Evolutionary conservation across 2,329 filamentous ascomycete genomes (phyloP).

Genomic region (Fusarium longipes): DNA sequence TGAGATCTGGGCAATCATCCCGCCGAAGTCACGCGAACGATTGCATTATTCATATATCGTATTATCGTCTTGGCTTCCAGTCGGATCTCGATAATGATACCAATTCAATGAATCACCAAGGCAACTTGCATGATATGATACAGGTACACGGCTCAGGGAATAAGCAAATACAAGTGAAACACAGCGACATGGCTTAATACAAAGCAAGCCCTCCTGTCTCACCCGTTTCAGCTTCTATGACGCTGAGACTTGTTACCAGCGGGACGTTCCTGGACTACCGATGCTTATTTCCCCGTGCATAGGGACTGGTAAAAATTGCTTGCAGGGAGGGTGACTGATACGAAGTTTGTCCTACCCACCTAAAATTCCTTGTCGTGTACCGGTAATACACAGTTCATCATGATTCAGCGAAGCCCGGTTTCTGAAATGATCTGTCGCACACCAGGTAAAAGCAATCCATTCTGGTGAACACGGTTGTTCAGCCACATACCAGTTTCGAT

Average conservation of each 20-base stretch:
- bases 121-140: constrained; percentile 1
- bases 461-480: neutral
- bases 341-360: constrained; percentile 5
- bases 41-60: neutral
- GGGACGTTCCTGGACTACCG: constrained; percentile 2
- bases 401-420: constrained; percentile 14
- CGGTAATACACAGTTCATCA: constrained; percentile 1
- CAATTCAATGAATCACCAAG: constrained; percentile 9
- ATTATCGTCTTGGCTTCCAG: neutral
- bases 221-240: constrained; percentile 19
- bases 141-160: constrained; percentile 1
- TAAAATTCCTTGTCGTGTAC: neutral
- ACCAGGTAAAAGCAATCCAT: constrained; percentile 9
- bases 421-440: constrained; percentile 11
- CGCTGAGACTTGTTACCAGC: constrained; percentile 14
- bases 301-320: neutral
- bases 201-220: constrained; percentile 5
- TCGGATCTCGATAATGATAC: neutral
- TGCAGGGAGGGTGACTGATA: constrained; percentile 7
- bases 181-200: neutral
- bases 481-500: constrained; percentile 10
- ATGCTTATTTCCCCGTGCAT: constrained; percentile 16
- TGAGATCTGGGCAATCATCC: rapidly evolving
- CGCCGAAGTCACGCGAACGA: neutral
- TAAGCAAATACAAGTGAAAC: constrained; percentile 19